Evolutionary conservation across 208 protist species (phyloP).

Genomic region (Plasmodiophora brassicae): DNA sequence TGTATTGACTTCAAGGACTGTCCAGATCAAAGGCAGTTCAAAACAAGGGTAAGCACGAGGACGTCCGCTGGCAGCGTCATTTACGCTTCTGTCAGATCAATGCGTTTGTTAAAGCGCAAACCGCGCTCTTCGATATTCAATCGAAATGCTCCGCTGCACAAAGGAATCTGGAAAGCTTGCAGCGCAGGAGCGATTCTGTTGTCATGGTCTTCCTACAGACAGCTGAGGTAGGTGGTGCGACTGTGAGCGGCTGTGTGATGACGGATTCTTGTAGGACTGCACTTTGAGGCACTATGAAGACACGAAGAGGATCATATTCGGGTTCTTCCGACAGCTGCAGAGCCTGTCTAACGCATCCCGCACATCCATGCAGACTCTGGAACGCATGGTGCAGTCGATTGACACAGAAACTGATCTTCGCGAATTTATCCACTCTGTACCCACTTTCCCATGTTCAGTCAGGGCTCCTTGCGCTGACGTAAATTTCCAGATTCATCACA

Average conservation of each 20-base stretch:
- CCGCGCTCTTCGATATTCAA: too few relatives aligned
- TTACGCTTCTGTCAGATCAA: too few relatives aligned
- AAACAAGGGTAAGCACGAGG: background rate
- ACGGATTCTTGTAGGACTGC: background rate
- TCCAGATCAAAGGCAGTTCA: background rate
- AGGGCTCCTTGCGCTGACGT: background rate
- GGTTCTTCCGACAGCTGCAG: background rate
- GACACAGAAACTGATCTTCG: conserved; percentile 16
- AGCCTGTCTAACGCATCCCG: background rate
- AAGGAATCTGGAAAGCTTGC: too few relatives aligned
- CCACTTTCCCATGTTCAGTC: background rate
- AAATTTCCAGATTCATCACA: background rate
- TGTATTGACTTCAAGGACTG: background rate
- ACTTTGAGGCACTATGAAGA: background rate
- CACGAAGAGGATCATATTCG: background rate
- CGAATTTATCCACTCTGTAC: background rate
- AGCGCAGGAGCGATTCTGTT: too few relatives aligned
- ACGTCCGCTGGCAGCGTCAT: too few relatives aligned
- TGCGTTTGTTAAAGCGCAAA: too few relatives aligned
- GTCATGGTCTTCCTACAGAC: too few relatives aligned
- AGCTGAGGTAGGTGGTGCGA: too few relatives aligned
- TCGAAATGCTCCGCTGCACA: too few relatives aligned
- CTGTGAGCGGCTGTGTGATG: too few relatives aligned
- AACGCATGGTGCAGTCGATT: conserved; percentile 15
- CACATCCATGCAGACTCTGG: background rate